Evolutionary conservation across 2,329 filamentous ascomycete genomes (phyloP).

Genomic region (Anisogramma anomala): DNA sequence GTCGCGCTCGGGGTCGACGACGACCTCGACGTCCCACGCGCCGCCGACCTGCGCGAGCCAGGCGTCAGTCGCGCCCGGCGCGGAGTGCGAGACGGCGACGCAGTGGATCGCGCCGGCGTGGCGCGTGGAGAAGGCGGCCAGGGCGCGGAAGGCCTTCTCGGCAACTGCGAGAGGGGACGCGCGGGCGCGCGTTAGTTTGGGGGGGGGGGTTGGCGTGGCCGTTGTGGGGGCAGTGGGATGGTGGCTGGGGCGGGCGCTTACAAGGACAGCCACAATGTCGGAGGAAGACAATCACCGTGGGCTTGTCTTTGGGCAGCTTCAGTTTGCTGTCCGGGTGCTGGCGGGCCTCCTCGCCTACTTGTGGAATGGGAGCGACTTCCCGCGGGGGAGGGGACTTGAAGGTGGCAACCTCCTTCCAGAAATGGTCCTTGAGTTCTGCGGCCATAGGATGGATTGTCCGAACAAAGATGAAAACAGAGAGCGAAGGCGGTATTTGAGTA

Average conservation of each 20-base stretch:
- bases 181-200: background rate
- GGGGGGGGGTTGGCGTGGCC: background rate
- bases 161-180: conserved; percentile 37
- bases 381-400: conserved; percentile 20
- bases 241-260: conserved; percentile 27
- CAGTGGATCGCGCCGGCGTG: conserved; percentile 40
- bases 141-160: conserved; percentile 50
- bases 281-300: conserved; percentile 54
- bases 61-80: conserved; percentile 37
- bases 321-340: conserved; percentile 34
- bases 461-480: too few species aligned
- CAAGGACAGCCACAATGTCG: conserved; percentile 66
- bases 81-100: conserved; percentile 52
- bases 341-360: conserved; percentile 45
- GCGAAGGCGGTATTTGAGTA: too few species aligned
- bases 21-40: conserved; percentile 44
- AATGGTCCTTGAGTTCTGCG: conserved; percentile 6
- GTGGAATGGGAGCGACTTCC: conserved; percentile 35
- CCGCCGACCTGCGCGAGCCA: conserved; percentile 48
- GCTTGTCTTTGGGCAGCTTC: conserved; percentile 40
- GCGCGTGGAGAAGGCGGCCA: conserved; percentile 39
- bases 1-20: conserved; percentile 49
- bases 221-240: background rate
- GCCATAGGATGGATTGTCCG: conserved; percentile 1
- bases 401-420: conserved; percentile 10